Evolutionary conservation across 2,329 filamentous ascomycete genomes (phyloP).

Genomic region (Venturia asperata): DNA sequence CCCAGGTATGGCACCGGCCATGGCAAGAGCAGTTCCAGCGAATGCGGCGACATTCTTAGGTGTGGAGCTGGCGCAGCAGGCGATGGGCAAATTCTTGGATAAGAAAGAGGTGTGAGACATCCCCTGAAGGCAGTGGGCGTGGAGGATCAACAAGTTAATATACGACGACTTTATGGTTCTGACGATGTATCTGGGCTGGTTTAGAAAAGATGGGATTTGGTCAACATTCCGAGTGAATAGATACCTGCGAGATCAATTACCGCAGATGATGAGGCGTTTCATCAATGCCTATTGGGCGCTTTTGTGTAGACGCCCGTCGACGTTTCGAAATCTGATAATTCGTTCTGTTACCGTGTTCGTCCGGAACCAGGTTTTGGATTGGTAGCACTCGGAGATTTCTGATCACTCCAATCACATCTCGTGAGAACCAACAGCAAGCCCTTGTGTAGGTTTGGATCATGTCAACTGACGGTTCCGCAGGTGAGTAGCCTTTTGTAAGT

Average conservation of each 20-base stretch:
- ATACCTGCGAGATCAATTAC: not conserved
- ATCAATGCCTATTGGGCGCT: not conserved
- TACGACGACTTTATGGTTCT: not conserved
- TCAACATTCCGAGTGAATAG: not conserved
- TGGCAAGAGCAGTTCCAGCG: slow-evolving; percentile 87
- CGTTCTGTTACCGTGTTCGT: not conserved
- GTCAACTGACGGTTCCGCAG: too few species aligned
- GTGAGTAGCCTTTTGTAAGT: too few species aligned
- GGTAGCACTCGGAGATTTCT: not conserved
- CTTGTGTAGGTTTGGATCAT: too few species aligned
- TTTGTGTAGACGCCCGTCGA: not conserved
- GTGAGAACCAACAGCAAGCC: not conserved
- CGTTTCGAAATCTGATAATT: not conserved
- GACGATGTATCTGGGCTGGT: not conserved
- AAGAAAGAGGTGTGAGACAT: slow-evolving; percentile 10
- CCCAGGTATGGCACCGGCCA: slow-evolving; percentile 87
- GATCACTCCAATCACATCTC: not conserved
- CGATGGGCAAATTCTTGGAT: slow-evolving; percentile 68
- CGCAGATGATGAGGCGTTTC: not conserved
- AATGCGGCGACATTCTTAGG: slow-evolving; percentile 93
- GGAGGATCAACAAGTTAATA: not conserved
- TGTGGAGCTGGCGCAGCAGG: slow-evolving; percentile 75
- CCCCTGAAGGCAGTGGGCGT: not conserved
- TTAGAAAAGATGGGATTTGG: slow-evolving; percentile 9
- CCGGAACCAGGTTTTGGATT: not conserved